A percentile compares a stretch with the other conserved stretches of the same genome.
These are phyloP conservation scores for Termitomyces sp. DNA, from an alignment of 768 basidiomycete genomes.

Conservation along the genomic window DNA sequence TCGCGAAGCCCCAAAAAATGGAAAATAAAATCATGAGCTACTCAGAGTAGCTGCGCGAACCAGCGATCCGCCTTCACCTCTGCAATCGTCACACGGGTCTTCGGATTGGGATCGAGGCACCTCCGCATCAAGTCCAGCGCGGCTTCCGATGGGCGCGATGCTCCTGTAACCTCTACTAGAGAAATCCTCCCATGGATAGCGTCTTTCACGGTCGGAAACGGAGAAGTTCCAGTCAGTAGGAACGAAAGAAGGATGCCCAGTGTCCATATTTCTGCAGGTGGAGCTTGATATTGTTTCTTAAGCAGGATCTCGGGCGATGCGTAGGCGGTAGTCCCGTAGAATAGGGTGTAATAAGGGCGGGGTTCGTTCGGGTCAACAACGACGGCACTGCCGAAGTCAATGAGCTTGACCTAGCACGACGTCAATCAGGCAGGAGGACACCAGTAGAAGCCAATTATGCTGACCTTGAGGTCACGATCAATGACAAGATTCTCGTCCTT, in stretches of 20 bases:
- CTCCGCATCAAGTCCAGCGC: constrained; percentile 62
- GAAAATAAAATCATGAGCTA: not conserved
- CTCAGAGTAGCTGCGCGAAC: constrained; percentile 35
- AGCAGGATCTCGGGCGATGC: constrained; percentile 92
- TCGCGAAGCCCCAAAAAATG: not conserved
- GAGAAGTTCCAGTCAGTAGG: constrained; percentile 87
- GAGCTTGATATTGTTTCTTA: constrained; percentile 84
- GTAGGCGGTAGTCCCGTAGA: constrained; percentile 94
- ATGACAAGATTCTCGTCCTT: constrained; percentile 95
- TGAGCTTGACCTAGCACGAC: constrained; percentile 72
- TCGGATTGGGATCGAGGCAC: constrained; percentile 84
- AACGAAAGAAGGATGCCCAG: constrained; percentile 94
- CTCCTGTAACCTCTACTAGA: constrained; percentile 37
- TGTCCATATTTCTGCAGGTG: constrained; percentile 95
- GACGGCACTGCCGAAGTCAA: constrained; percentile 92
- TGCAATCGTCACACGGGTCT: constrained; percentile 71
- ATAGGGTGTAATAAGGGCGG: constrained; percentile 67
- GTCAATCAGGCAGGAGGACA: not conserved
- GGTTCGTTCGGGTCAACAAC: constrained; percentile 59
- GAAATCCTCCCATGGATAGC: constrained; percentile 63
- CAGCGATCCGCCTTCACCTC: constrained; percentile 86
- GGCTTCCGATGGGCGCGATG: constrained; percentile 31
- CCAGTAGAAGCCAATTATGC: constrained; percentile 5
- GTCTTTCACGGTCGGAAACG: constrained; percentile 85
- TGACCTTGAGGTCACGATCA: constrained; percentile 65